phyloP scores from a whole-genome alignment of 1,284 basidiomycete species.

The Exobasidium cylindrosporum region DNA sequence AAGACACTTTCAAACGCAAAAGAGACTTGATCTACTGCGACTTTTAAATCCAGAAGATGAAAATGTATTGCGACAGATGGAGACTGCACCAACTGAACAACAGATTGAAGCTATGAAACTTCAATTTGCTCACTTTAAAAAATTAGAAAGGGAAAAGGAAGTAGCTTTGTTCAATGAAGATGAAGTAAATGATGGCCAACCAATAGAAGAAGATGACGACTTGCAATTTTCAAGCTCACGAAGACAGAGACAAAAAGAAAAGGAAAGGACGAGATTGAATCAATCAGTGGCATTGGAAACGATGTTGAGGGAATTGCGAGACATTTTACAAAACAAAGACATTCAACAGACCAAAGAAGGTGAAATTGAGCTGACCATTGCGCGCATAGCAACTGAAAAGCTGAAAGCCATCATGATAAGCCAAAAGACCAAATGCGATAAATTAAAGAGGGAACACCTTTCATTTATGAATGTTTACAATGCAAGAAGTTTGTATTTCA shows the following conservation, averaged over 20 bases:
- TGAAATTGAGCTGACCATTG: constrained; percentile 24
- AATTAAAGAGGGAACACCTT: constrained; percentile 25
- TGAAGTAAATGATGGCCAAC: background rate
- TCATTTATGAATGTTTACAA: constrained; percentile 38
- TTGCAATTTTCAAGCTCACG: background rate
- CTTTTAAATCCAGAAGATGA: constrained; percentile 19
- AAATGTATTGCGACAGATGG: constrained; percentile 16
- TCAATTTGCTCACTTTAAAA: constrained; percentile 41
- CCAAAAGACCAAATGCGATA: constrained; percentile 31
- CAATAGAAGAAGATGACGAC: background rate
- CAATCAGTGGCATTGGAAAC: constrained; percentile 12
- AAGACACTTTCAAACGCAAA: constrained; percentile 19
- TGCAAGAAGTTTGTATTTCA: constrained; percentile 41
- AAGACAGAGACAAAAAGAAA: background rate
- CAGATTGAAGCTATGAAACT: constrained; percentile 27
- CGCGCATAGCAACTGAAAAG: constrained; percentile 18
- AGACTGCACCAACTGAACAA: constrained; percentile 28
- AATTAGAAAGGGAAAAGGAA: constrained; percentile 34
- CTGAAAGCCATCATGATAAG: constrained; percentile 24
- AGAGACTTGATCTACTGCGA: constrained; percentile 19
- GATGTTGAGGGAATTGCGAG: constrained; percentile 25
- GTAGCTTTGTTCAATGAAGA: constrained; percentile 18
- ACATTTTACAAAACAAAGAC: constrained; percentile 19
- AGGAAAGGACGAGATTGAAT: background rate
- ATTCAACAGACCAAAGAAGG: constrained; percentile 21